Conservation (phyloP, 1,139 yeast genomes). For the Candida neerlandica region DNA sequence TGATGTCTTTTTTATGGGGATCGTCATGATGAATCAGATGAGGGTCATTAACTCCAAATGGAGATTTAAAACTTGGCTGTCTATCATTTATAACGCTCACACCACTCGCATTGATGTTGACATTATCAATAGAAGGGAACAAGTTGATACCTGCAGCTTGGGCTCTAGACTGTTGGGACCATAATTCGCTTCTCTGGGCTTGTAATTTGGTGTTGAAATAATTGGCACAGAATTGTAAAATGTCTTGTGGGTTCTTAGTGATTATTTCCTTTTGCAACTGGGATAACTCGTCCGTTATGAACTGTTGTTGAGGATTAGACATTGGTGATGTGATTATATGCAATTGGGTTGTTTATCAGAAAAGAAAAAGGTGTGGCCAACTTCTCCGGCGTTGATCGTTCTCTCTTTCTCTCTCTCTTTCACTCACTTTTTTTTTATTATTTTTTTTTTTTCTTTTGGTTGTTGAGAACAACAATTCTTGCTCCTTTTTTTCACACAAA, state of each 20-base stretch:
- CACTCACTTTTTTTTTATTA: not conserved
- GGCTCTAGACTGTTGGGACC: slow-evolving; percentile 56
- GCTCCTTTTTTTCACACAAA: not conserved
- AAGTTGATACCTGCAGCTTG: slow-evolving; percentile 54
- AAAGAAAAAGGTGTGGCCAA: slow-evolving; percentile 4
- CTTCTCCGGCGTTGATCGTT: slow-evolving; percentile 1
- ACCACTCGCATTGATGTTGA: slow-evolving; percentile 26
- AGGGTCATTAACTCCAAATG: slow-evolving; percentile 64
- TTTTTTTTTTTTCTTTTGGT: not conserved
- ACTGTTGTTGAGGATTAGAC: slow-evolving; percentile 15
- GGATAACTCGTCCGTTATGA: slow-evolving; percentile 52
- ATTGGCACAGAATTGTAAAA: slow-evolving; percentile 74
- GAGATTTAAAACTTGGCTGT: slow-evolving; percentile 61
- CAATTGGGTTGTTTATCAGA: slow-evolving; percentile 1
- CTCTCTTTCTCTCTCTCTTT: not conserved
- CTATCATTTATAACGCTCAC: slow-evolving; percentile 28
- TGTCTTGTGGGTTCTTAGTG: slow-evolving; percentile 65
- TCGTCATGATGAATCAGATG: slow-evolving; percentile 43
- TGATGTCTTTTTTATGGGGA: slow-evolving; percentile 17
- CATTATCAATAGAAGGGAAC: slow-evolving; percentile 44
- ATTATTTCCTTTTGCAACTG: slow-evolving; percentile 64
- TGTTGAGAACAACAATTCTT: not conserved
- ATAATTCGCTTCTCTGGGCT: slow-evolving; percentile 57
- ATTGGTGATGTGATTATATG: not conserved
- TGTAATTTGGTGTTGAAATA: slow-evolving; percentile 66